phyloP scores from a whole-genome alignment of 129 eudicot species.

The Kitagawia praeruptora region DNA sequence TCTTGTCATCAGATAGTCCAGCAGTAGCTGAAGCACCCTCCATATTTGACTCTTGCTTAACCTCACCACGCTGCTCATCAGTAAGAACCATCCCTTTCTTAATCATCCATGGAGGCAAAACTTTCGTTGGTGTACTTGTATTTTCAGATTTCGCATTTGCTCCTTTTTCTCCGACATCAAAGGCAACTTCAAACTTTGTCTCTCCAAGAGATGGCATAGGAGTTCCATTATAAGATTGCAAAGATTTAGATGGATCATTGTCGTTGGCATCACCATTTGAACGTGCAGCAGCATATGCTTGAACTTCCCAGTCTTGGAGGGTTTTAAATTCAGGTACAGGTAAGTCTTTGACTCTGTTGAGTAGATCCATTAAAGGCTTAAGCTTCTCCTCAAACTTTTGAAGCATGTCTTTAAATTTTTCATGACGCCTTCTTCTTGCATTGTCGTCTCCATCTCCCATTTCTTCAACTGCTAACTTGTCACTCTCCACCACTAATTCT shows the following conservation, averaged over 20 bases:
- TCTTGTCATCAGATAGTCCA: conserved; percentile 62
- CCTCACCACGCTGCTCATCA: conserved; percentile 73
- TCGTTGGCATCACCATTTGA: conserved; percentile 42
- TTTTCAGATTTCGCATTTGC: conserved; percentile 36
- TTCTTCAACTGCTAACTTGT: conserved; percentile 73
- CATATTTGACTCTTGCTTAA: conserved; percentile 43
- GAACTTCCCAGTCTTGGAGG: too few relatives aligned
- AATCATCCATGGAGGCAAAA: conserved; percentile 95
- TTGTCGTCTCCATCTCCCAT: conserved; percentile 90
- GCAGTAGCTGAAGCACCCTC: conserved; percentile 36
- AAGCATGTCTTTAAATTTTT: conserved; percentile 65
- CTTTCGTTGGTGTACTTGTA: conserved; percentile 43
- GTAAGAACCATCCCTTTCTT: conserved; percentile 81
- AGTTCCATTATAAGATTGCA: conserved; percentile 51
- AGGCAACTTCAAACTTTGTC: conserved; percentile 80
- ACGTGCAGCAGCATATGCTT: conserved; percentile 66
- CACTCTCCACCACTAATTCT: conserved; percentile 88
- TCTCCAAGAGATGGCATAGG: conserved; percentile 91
- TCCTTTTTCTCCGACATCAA: conserved; percentile 53
- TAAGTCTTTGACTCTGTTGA: conserved; percentile 79
- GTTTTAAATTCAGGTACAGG: conserved; percentile 85
- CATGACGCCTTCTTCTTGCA: conserved; percentile 76
- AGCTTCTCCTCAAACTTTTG: conserved; percentile 82
- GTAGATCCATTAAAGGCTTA: conserved; percentile 74
- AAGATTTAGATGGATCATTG: conserved; percentile 51